Conservation (phyloP, 306 rosid genomes). For the Gillenia trifoliata region DNA sequence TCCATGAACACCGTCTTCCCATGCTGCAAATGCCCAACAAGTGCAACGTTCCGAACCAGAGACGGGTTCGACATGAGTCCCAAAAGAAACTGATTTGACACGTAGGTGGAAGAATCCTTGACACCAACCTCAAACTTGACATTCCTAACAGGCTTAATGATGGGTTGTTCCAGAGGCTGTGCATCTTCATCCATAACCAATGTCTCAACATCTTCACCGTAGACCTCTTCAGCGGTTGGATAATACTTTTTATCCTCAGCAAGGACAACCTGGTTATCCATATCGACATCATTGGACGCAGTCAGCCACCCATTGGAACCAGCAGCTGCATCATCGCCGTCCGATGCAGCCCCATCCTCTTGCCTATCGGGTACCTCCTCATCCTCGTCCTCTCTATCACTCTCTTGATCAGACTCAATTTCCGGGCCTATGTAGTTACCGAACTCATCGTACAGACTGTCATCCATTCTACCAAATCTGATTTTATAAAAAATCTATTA, state of each 20-base stretch:
- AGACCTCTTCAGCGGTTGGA: conserved; percentile 93
- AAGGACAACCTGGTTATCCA: conserved; percentile 86
- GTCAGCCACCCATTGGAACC: conserved; percentile 74
- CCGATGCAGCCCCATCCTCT: conserved; percentile 42
- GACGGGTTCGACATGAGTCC: conserved; percentile 95
- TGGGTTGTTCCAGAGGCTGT: conserved; percentile 74
- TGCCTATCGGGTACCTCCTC: conserved; percentile 55
- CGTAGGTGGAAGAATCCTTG: conserved; percentile 89
- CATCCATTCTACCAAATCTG: conserved; percentile 61
- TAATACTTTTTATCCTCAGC: conserved; percentile 97
- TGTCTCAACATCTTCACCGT: conserved; percentile 94
- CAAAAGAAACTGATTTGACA: conserved; percentile 69
- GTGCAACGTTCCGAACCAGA: conserved; percentile 77
- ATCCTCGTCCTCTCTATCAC: conserved; percentile 67
- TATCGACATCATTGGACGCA: conserved; percentile 53
- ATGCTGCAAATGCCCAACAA: conserved; percentile 87
- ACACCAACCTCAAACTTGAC: conserved; percentile 91
- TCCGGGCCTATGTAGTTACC: conserved; percentile 99
- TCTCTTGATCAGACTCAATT: conserved; percentile 83
- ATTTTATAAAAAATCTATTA: neutral
- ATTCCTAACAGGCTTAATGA: conserved; percentile 73
- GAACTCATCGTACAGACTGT: conserved; percentile 90
- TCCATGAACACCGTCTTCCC: conserved; percentile 99
- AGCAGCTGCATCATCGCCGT: conserved; percentile 46
- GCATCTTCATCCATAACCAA: conserved; percentile 98